A percentile compares a stretch with the other conserved stretches of the same genome.
phyloP scores from a whole-genome alignment of 2,329 filamentous ascomycete species.

The Ambrosiella cleistominuta region DNA sequence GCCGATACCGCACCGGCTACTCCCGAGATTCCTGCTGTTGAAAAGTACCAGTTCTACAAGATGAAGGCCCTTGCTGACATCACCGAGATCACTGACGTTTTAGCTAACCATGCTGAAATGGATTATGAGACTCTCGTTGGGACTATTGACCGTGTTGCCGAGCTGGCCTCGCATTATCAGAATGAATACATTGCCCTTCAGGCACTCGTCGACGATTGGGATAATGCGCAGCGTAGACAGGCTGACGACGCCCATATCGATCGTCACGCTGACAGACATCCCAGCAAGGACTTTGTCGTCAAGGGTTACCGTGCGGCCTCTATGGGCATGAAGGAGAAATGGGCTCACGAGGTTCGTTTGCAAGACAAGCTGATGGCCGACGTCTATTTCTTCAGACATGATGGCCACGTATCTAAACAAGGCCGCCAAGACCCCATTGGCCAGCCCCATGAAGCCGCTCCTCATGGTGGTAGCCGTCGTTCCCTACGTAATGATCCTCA shows the following conservation, averaged over 20 bases:
- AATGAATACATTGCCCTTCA: conserved; percentile 34
- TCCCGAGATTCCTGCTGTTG: conserved; percentile 11
- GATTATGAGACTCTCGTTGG: conserved; percentile 28
- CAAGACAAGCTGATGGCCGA: conserved; percentile 43
- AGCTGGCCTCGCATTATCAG: conserved; percentile 33
- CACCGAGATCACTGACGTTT: conserved; percentile 10
- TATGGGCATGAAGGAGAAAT: conserved; percentile 27
- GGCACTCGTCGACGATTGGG: conserved; percentile 37
- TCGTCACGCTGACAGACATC: conserved; percentile 16
- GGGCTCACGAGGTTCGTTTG: conserved; percentile 29
- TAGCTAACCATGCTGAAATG: conserved; percentile 35
- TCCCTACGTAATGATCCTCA: conserved; percentile 39
- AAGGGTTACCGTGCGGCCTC: conserved; percentile 32
- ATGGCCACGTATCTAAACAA: conserved; percentile 37
- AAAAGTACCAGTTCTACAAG: conserved; percentile 6
- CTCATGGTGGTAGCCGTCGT: conserved; percentile 33
- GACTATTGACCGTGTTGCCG: conserved; percentile 27
- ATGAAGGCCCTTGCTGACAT: conserved; percentile 8
- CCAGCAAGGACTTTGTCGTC: conserved; percentile 19
- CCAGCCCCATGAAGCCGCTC: conserved; percentile 22
- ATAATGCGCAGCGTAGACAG: conserved; percentile 35
- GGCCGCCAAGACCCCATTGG: conserved; percentile 40
- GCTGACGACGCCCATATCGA: conserved; percentile 27
- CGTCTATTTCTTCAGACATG: conserved; percentile 44
- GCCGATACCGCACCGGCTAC: conserved; percentile 9